These are phyloP conservation scores for Ambrosiella xylebori DNA, from an alignment of 2,329 filamentous ascomycete species.

Conservation along the genomic window DNA sequence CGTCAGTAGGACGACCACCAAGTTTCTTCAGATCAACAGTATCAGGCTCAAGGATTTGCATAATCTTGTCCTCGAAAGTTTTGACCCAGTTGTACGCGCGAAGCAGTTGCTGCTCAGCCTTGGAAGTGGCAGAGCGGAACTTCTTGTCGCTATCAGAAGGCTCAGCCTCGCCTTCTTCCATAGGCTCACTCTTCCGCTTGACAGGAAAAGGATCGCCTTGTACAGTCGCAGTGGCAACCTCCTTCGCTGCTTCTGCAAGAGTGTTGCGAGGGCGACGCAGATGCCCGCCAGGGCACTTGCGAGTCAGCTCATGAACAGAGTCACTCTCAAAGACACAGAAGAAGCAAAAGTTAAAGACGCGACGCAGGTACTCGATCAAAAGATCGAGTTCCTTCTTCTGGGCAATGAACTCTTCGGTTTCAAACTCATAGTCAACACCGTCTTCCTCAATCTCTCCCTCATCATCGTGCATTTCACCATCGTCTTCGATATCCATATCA, in stretches of 20 bases:
- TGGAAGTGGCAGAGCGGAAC: slow-evolving; percentile 49
- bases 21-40: slow-evolving; percentile 76
- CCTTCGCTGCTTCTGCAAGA: slow-evolving; percentile 65
- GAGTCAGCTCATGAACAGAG: slow-evolving; percentile 84
- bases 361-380: slow-evolving; percentile 85
- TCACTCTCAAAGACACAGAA: slow-evolving; percentile 99
- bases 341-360: slow-evolving; percentile 98
- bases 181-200: slow-evolving; percentile 52
- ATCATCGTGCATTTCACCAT: slow-evolving; percentile 49
- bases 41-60: slow-evolving; percentile 82
- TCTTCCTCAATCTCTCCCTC: slow-evolving; percentile 65
- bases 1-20: slow-evolving; percentile 71
- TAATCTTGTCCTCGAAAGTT: slow-evolving; percentile 92
- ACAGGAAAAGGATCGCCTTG: slow-evolving; percentile 67
- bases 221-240: slow-evolving; percentile 71
- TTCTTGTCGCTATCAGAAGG: slow-evolving; percentile 46
- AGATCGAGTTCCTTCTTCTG: slow-evolving; percentile 97
- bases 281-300: slow-evolving; percentile 95
- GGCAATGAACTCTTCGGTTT: slow-evolving; percentile 73
- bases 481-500: slow-evolving; percentile 29
- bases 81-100: slow-evolving; percentile 97
- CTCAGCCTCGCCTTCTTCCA: slow-evolving; percentile 41
- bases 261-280: slow-evolving; percentile 78
- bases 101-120: slow-evolving; percentile 80
- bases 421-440: slow-evolving; percentile 63